phyloP scores from a whole-genome alignment of 106 monocot genomes.

The Hemerocallis citrina region DNA sequence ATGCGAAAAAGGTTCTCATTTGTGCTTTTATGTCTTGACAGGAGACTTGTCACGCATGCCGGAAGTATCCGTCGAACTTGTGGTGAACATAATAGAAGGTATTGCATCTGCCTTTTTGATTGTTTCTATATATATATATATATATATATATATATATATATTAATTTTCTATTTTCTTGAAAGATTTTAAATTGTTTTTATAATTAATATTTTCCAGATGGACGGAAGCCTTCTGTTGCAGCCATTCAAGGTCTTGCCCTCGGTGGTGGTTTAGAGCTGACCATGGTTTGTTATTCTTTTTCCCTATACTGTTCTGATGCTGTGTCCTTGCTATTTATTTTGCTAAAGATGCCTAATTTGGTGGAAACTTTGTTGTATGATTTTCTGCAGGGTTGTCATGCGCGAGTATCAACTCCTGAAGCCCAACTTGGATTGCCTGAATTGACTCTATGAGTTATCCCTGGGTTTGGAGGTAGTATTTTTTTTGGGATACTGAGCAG shows the following conservation, averaged over 20 bases:
- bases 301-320: background rate
- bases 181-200: too few species aligned
- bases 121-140: background rate
- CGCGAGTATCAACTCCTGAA: conserved; percentile 78
- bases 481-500: background rate
- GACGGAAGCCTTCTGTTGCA: conserved; percentile 90
- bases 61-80: conserved; percentile 71
- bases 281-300: conserved; percentile 54
- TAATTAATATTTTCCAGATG: conserved; percentile 47
- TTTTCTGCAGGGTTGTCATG: conserved; percentile 80
- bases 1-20: conserved; percentile 5
- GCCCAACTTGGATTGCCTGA: conserved; percentile 92
- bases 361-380: background rate
- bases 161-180: background rate
- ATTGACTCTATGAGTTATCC: conserved; percentile 91
- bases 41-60: conserved; percentile 66
- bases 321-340: background rate
- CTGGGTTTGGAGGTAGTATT: conserved; percentile 90
- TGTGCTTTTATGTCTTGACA: conserved; percentile 18
- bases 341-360: background rate
- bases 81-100: conserved; percentile 89
- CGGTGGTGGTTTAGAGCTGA: conserved; percentile 90
- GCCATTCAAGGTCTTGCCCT: conserved; percentile 94
- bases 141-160: too few species aligned
- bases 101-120: background rate